phyloP scores from a whole-genome alignment of 208 protist species.

The Leishmania mexicana region DNA sequence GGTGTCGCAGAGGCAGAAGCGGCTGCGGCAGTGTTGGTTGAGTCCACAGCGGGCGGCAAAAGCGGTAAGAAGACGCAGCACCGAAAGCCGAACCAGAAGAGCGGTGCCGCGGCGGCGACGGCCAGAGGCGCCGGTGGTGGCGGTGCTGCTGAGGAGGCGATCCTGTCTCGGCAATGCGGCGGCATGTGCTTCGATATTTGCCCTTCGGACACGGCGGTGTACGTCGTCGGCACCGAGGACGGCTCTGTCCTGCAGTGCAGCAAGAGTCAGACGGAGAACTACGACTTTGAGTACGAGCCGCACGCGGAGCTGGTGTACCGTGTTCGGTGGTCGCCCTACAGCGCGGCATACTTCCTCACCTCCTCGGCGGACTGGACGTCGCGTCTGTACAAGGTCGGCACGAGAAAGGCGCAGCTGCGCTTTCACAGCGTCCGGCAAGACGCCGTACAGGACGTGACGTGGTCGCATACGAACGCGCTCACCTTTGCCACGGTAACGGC shows the following conservation, averaged over 20 bases:
- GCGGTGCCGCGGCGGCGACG: not conserved
- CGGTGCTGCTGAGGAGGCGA: constrained; percentile 65
- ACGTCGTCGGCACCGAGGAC: constrained; percentile 96
- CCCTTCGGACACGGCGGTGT: constrained; percentile 87
- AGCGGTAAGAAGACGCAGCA: not conserved
- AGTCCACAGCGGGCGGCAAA: constrained; percentile 10
- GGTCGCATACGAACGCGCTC: constrained; percentile 89
- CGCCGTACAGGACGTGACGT: constrained; percentile 94
- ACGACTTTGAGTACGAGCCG: constrained; percentile 92
- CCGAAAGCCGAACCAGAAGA: not conserved
- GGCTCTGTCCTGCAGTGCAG: constrained; percentile 96
- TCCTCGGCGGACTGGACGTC: constrained; percentile 97
- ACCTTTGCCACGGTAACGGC: constrained; percentile 93
- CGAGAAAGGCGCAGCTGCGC: constrained; percentile 50
- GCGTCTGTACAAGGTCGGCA: constrained; percentile 90
- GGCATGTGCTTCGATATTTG: constrained; percentile 95
- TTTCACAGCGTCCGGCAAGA: constrained; percentile 90
- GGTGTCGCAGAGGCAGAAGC: constrained; percentile 60
- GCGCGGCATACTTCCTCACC: constrained; percentile 91
- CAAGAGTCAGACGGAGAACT: constrained; percentile 95
- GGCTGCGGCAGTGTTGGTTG: constrained; percentile 33
- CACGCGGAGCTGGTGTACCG: constrained; percentile 96
- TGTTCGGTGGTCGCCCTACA: constrained; percentile 93
- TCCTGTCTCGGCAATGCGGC: constrained; percentile 92
- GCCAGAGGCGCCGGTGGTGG: constrained; percentile 1